A percentile compares a stretch with the other conserved stretches of the same genome.
phyloP scores from a whole-genome alignment of 2,329 filamentous ascomycete species.

The Talaromyces sp. region DNA sequence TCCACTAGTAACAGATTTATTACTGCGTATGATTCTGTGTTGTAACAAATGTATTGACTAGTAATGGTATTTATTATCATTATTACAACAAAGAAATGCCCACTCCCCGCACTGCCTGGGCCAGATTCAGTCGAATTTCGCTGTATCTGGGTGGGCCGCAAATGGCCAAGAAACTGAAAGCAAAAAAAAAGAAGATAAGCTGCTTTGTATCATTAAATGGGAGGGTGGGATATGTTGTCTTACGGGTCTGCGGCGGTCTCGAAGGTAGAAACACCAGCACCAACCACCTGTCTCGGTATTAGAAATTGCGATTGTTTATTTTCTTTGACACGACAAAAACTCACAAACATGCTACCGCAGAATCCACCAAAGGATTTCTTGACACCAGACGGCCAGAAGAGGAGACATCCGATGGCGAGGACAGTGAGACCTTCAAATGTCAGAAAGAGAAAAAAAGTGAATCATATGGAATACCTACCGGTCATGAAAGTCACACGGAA shows the following conservation, averaged over 20 bases:
- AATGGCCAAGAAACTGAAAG: slow-evolving; percentile 49
- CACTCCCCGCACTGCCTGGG: slow-evolving; percentile 72
- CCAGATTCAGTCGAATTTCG: slow-evolving; percentile 71
- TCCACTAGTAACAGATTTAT: no score
- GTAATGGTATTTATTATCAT: no score
- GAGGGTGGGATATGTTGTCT: no score
- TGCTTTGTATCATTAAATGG: no score
- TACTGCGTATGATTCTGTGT: no score
- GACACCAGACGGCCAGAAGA: slow-evolving; percentile 78
- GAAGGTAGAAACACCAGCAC: slow-evolving; percentile 66
- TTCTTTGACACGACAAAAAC: no score
- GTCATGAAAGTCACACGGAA: slow-evolving; percentile 78
- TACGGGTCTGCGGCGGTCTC: slow-evolving; percentile 77
- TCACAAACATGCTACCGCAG: slow-evolving; percentile 63
- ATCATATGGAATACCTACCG: slow-evolving; percentile 52
- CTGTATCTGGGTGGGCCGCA: slow-evolving; percentile 71
- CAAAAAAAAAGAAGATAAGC: no score
- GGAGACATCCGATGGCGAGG: slow-evolving; percentile 2
- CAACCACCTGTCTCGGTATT: slow-evolving; percentile 41
- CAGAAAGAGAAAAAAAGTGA: no score
- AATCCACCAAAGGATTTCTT: slow-evolving; percentile 70
- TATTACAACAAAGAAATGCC: no score
- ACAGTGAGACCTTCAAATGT: neutral
- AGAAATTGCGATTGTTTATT: no score
- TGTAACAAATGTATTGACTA: no score